Percentiles rank a stretch among this genome's conserved stretches.
phyloP scores from a whole-genome alignment of 2,329 filamentous ascomycete species.

The Chaetomium olivaceum region DNA sequence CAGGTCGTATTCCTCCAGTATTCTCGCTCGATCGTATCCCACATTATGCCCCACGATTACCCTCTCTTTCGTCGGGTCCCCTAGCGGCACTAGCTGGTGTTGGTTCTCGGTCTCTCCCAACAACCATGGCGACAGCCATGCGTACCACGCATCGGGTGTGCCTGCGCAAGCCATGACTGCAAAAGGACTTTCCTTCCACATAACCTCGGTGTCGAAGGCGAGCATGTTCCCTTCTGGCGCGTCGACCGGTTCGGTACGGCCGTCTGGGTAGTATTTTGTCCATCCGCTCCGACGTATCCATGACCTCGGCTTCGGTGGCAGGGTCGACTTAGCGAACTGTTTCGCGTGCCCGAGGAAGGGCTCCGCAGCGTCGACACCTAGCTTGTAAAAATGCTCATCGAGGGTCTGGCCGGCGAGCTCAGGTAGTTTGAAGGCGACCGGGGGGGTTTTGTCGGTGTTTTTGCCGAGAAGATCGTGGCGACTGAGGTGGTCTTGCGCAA shows the following conservation, averaged over 20 bases:
- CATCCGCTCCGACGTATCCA: conserved; percentile 84
- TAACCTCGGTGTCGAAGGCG: conserved; percentile 93
- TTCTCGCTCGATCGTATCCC: conserved; percentile 86
- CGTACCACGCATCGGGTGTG: conserved; percentile 90
- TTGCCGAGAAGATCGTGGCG: conserved; percentile 89
- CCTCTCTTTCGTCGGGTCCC: conserved; percentile 69
- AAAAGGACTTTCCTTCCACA: conserved; percentile 91
- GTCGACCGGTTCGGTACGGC: conserved; percentile 67
- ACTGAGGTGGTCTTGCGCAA: conserved; percentile 78
- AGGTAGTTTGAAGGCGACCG: conserved; percentile 86
- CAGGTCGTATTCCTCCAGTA: conserved; percentile 85
- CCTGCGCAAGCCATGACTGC: conserved; percentile 96
- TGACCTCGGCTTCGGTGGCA: conserved; percentile 62
- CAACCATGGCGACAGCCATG: conserved; percentile 95
- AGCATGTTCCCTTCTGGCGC: conserved; percentile 79
- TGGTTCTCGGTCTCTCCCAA: conserved; percentile 76
- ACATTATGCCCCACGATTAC: conserved; percentile 94
- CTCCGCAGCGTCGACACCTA: conserved; percentile 83
- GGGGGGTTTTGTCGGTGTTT: conserved; percentile 73
- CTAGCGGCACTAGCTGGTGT: conserved; percentile 82
- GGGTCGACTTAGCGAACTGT: conserved; percentile 64
- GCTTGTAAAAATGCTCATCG: conserved; percentile 90
- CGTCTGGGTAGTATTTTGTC: conserved; percentile 86
- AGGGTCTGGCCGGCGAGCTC: conserved; percentile 74
- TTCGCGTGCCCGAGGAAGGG: conserved; percentile 78